Evolutionary conservation across 208 protist genomes (phyloP).

Genomic region (Leishmania tropica): DNA sequence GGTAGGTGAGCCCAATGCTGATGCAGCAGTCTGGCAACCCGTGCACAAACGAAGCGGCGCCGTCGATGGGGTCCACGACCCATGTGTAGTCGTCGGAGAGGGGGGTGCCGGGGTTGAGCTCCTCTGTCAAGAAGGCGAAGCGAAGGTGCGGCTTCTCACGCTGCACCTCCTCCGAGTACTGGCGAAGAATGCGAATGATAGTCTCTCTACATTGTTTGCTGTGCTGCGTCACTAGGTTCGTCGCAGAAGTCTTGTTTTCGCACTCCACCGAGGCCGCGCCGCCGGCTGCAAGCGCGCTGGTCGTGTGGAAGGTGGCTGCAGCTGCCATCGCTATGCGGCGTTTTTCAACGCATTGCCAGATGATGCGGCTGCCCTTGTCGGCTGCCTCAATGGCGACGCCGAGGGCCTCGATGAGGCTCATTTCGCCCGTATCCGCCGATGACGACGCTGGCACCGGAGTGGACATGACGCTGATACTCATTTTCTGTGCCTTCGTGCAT

Average conservation of each 20-base stretch:
- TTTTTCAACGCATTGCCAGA: slow-evolving; percentile 42
- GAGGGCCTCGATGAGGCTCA: slow-evolving; percentile 52
- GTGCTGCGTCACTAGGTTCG: slow-evolving; percentile 64
- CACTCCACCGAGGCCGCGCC: slow-evolving; percentile 11
- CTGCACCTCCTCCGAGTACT: slow-evolving; percentile 38
- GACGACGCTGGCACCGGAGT: neutral
- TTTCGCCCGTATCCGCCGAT: slow-evolving; percentile 4
- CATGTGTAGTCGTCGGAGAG: slow-evolving; percentile 66
- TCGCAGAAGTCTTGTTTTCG: slow-evolving; percentile 31
- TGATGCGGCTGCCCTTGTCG: slow-evolving; percentile 41
- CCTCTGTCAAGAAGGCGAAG: slow-evolving; percentile 56
- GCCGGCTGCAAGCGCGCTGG: neutral
- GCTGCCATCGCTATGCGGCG: slow-evolving; percentile 30
- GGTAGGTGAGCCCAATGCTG: slow-evolving; percentile 65
- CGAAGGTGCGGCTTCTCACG: slow-evolving; percentile 31
- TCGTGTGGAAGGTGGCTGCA: neutral
- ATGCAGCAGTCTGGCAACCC: slow-evolving; percentile 76
- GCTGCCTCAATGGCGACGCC: slow-evolving; percentile 54
- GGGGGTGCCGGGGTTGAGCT: slow-evolving; percentile 36
- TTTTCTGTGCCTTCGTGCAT: neutral
- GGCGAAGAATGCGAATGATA: slow-evolving; percentile 35
- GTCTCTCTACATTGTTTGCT: slow-evolving; percentile 50
- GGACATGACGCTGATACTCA: slow-evolving; percentile 2
- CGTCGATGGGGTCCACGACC: slow-evolving; percentile 84
- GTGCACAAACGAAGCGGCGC: slow-evolving; percentile 80